These are phyloP conservation scores for Colletotrichum godetiae DNA, from an alignment of 2,329 filamentous ascomycete species.

Conservation along the genomic window DNA sequence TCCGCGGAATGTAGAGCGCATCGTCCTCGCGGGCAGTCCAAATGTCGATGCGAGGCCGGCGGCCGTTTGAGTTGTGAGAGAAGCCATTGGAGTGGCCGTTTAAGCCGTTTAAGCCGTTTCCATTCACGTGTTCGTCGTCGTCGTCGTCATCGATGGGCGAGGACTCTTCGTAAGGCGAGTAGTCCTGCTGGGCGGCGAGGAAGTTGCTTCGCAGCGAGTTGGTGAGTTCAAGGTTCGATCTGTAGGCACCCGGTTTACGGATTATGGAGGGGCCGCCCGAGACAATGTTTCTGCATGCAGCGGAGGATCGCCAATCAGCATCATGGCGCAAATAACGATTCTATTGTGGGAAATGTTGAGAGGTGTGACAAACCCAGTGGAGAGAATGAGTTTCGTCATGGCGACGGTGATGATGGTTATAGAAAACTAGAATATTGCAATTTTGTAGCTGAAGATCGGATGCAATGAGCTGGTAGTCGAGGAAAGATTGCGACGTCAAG, in stretches of 20 bases:
- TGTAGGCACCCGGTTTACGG: constrained; percentile 79
- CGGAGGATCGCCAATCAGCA: constrained; percentile 35
- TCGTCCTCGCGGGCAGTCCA: constrained; percentile 76
- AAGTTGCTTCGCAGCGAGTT: constrained; percentile 90
- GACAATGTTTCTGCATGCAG: constrained; percentile 77
- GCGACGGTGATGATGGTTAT: constrained; percentile 34
- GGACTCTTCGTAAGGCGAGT: constrained; percentile 46
- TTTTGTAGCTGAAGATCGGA: not conserved
- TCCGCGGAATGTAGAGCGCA: constrained; percentile 79
- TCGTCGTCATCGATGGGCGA: constrained; percentile 39
- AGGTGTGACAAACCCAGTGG: constrained; percentile 76
- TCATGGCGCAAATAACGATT: constrained; percentile 38
- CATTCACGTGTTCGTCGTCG: constrained; percentile 44
- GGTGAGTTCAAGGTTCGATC: constrained; percentile 93
- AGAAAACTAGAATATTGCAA: not conserved
- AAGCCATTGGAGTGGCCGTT: constrained; percentile 42
- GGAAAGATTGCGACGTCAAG: constrained; percentile 9
- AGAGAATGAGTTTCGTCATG: constrained; percentile 85
- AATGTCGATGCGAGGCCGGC: constrained; percentile 49
- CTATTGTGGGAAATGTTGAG: constrained; percentile 16
- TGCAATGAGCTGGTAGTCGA: not conserved
- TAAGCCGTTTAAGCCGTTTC: constrained; percentile 42
- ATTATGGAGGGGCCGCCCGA: constrained; percentile 85
- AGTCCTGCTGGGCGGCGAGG: constrained; percentile 75
- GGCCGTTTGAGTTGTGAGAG: constrained; percentile 40